Evolutionary conservation across 441 rosid genomes (phyloP), one percentile per base, ranked within the genome.

Genomic region (Brassica balearica): DNA sequence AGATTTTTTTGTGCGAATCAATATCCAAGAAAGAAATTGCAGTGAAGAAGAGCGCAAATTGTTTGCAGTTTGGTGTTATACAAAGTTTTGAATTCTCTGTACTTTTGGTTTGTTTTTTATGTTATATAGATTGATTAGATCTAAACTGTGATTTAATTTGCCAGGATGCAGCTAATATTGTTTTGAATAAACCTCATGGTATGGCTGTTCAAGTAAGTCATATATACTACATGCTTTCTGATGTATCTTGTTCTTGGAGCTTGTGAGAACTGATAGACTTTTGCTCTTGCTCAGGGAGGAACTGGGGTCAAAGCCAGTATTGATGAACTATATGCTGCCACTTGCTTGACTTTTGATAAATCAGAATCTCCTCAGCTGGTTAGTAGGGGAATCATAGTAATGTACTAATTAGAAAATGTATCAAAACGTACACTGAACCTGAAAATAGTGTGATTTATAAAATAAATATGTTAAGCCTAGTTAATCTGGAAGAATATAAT

Each of bases 351-450:
- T 70, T 88, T 81, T 78, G 93, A 88, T 65, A 82, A 68, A 84
- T 77, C 84, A 27, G 96, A 92, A 72, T 84, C 91, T 8, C 98
- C 97, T 68, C 90, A 94, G 53, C 86, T 95, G 94, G 98, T 95
- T 71, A 88, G 95, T 87, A 73, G 8, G 17, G 46, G 2, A 69
- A 17, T 74, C 36, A 55, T 72, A 71, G 41, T 77, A 15, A 12
- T 58, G 61, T 20, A 25, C 34, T 2, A 2, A 12, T 25, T 56
- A 25, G 25, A 36, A 65, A 25, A 27, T 65, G 60, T 43, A 43
- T 58, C 5, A 17, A 46, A 38, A 20, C 20, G 29, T 36, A 19
- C 25, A 19, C 29, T 65, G 14, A 36, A 65, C 23, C 23, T 7
- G 6, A 64, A 23, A 5, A 22, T 20, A 38, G 10, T 10, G 3